Evolutionary conservation across 164 flowering plant species (phyloP), one percentile per base, ranked within the genome.

Genomic region (Chimonanthus praecox): DNA sequence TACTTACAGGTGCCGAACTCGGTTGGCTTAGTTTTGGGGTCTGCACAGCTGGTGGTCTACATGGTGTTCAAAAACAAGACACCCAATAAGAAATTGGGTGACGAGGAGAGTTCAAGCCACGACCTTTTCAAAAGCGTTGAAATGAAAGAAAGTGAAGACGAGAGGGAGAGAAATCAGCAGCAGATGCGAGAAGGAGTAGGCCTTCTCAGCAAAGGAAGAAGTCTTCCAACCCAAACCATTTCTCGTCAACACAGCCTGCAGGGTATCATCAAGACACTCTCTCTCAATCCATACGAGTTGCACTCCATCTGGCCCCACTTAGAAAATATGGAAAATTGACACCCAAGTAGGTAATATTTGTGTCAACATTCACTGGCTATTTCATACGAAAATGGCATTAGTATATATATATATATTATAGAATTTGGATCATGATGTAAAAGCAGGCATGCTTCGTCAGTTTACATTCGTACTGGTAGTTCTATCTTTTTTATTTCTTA

Each of bases 21-120:
- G 9, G 77, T 86, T n/a, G 96, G 96, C 2, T 83, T 89, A 47
- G 72, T 87, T 18, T 69, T 89, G 74, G 96, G 92, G 1, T 71
- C 80, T 10, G 75, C 75, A 5, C 88, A 85, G 78, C 58, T 85
- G 68, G 71, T 81, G 18, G 43, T 83, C 3, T 83, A 85, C 70
- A 5, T 62, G 2, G 51, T 72, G 0, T 85, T 82, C 79, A 70
- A 48, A 58, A 77, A 64, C 48, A 80, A 61, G 51, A 48, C 71
- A 10, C 45, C 18, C 50, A 51, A 69, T 15, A 71, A 70, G 7
- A 58, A 70, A 13, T 82, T 75, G 16, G 72, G 69, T 5, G 85
- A 78, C 33, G 84, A 77, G 54, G 81, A 76, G 65, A 86, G 83
- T 13, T 81, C 88, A 4, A 73, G 78, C 45, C 79, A 71, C 21